Base-by-base conservation (phyloP, 1,139 yeast genomes). In the Magnusiomyces magnusii region DNA sequence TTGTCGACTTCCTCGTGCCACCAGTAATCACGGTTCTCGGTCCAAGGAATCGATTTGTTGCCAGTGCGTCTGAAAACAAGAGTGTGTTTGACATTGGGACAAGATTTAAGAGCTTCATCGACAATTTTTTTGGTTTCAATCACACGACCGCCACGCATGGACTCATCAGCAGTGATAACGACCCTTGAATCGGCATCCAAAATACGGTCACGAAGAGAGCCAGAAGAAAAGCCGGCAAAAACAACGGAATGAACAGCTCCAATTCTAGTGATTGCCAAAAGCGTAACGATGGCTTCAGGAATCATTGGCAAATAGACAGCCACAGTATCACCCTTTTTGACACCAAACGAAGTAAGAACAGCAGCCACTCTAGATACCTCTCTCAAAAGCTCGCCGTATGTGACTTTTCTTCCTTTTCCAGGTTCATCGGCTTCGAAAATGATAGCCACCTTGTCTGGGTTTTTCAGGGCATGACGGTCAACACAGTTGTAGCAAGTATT, bases 231-330 rank as follows among this genome's bases (percentile, higher is more conserved):
- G 1, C 95, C 95, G 5, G 95, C 95, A 76, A 87, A 87, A 24
- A 87, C 87, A 53, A 87, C 95, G 13, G 92, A 85, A 72, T 87
- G 95, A 57, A 87, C 77, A 1, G 95, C 95, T 63, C 95, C 95
- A 63, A 87, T 79, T 74, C 95, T 80, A 25, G 80, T 79, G 70
- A 87, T 85, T 28, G 95, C 93, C 74, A 87, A 75, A 64, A 87
- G 74, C 1, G 95, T 81, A 51, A 86, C 79, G 62, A 87, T 68
- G 1, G 93, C 92, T 73, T 87, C 91, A 34, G 95, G 93, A 63
- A 86, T 85, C 95, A 87, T 87, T 65, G 95, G 95, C 72, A 87
- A 78, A 72, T 87, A 87, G 55, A 87, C 92, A 1, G 95, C 95
- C 52, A 87, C 93, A 5, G 92, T 84, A 69, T 87, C 95, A 63